Percentiles rank a stretch among this genome's conserved stretches.
Evolutionary conservation across 768 basidiomycete genomes (phyloP).

Genomic region (Boletus sensibilis): DNA sequence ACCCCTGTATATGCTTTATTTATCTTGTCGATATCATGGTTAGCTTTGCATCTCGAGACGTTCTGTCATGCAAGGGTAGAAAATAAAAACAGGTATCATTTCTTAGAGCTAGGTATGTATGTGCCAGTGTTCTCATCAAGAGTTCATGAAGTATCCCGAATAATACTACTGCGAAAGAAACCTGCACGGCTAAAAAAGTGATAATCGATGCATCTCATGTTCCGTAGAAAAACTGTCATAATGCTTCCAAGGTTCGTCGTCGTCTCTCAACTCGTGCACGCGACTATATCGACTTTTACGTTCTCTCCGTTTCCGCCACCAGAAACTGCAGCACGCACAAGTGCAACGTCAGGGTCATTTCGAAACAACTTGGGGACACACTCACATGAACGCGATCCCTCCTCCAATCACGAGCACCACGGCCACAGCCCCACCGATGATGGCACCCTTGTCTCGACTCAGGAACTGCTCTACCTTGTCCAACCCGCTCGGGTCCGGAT

Average conservation of each 20-base stretch:
- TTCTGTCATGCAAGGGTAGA: background rate
- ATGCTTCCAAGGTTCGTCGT: slow-evolving; percentile 31
- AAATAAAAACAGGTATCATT: background rate
- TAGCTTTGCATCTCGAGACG: background rate
- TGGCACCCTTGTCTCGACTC: slow-evolving; percentile 40
- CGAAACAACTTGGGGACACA: background rate
- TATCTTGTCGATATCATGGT: slow-evolving; percentile 10
- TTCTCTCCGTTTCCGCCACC: slow-evolving; percentile 29
- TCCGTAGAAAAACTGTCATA: slow-evolving; percentile 21
- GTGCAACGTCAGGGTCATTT: background rate
- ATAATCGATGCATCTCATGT: slow-evolving; percentile 16
- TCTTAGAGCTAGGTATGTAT: background rate
- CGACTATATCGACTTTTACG: slow-evolving; percentile 21
- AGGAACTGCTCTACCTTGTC: slow-evolving; percentile 45
- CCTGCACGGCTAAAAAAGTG: background rate
- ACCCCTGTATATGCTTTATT: slow-evolving; percentile 10
- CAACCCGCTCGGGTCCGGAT: slow-evolving; percentile 58
- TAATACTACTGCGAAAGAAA: background rate
- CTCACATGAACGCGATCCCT: slow-evolving; percentile 37
- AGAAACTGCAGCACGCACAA: slow-evolving; percentile 18
- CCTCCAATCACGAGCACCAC: slow-evolving; percentile 40
- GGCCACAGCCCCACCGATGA: slow-evolving; percentile 50
- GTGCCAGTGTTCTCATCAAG: background rate
- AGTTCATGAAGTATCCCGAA: background rate
- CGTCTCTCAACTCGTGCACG: slow-evolving; percentile 28